Base-by-base conservation (phyloP, 495 filamentous ascomycete genomes). In the Chaetomidium leptoderma region DNA sequence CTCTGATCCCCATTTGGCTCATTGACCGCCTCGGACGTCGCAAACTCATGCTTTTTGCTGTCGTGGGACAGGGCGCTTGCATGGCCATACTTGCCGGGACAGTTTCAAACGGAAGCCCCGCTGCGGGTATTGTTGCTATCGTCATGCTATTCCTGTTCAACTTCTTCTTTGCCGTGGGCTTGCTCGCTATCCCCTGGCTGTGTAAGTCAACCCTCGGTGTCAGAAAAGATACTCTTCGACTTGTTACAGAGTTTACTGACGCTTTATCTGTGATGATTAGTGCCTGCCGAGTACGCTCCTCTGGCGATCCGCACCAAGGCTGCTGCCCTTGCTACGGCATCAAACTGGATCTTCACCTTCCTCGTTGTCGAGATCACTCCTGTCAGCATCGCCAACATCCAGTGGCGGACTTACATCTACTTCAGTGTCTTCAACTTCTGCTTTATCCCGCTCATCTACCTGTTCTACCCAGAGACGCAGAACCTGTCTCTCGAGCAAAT, bases 31-130 rank as follows among this genome's bases (percentile, higher is more conserved):
- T 74, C 21, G 88, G 88, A 27, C 82, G 88, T 33, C 81, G 87
- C 1, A 76, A 77, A 48, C 76, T 91, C 58, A 88, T 91, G 82
- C 75, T 91, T 26, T 84, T 88, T 60, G 85, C 86, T 36, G 84
- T 84, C 3, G 78, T 73, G 1, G 89, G 89, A 11, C 88, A 89
- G 81, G 80, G 78, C 32, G 59, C 76, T 1, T 85, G 80, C 54
- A 90, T 90, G 87, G 79, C 82, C n/a, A 77, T 88, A 39, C 75
- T 91, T 7, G 82, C 85, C 6, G 79, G 74, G 65, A 51, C 66
- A 26, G 63, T 70, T 56, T 65, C 72, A 37, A 59, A 66, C 47
- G 59, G 67, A 19, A 49, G 72, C 33, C 64, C 73, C 8, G 66
- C 81, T 30, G 73, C 74, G 3, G 80, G 80, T 0, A 66, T 49